Conservation (phyloP, 2,329 filamentous ascomycete species). For the Magnaporthiopsis incrustans region DNA sequence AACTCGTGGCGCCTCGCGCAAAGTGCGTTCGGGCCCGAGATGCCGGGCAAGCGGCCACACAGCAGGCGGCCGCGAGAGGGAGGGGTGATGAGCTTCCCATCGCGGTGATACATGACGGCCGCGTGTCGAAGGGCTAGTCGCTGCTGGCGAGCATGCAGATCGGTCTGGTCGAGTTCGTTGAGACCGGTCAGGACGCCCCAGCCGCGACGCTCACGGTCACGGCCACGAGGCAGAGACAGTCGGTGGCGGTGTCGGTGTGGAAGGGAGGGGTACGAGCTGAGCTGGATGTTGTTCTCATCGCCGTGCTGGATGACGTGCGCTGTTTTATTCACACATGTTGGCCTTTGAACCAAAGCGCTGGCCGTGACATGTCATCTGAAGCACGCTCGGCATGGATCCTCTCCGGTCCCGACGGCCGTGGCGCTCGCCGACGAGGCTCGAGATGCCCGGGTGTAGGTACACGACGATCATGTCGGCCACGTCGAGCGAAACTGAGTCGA, state of each 20-base stretch:
- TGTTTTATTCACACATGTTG: not conserved
- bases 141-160: conserved; percentile 46
- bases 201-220: conserved; percentile 10
- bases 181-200: conserved; percentile 52
- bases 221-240: not conserved
- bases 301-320: not conserved
- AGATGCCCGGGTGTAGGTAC: too few species aligned
- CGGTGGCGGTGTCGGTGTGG: not conserved
- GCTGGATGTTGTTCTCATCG: not conserved
- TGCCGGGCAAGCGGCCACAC: conserved; percentile 11
- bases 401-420: too few species aligned
- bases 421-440: too few species aligned
- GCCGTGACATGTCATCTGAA: too few species aligned
- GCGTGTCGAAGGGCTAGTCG: not conserved
- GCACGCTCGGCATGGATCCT: not conserved
- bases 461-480: too few species aligned
- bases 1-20: not conserved
- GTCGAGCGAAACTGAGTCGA: too few species aligned
- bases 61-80: conserved; percentile 30
- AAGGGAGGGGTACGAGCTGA: not conserved
- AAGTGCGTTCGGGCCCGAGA: not conserved
- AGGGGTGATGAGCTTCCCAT: conserved; percentile 35
- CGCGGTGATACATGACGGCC: not conserved
- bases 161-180: conserved; percentile 59
- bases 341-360: too few species aligned